These are phyloP conservation scores for Cyclostephanos tholiformis DNA, from an alignment of 108 stramenopile genomes.

Conservation along the genomic window DNA sequence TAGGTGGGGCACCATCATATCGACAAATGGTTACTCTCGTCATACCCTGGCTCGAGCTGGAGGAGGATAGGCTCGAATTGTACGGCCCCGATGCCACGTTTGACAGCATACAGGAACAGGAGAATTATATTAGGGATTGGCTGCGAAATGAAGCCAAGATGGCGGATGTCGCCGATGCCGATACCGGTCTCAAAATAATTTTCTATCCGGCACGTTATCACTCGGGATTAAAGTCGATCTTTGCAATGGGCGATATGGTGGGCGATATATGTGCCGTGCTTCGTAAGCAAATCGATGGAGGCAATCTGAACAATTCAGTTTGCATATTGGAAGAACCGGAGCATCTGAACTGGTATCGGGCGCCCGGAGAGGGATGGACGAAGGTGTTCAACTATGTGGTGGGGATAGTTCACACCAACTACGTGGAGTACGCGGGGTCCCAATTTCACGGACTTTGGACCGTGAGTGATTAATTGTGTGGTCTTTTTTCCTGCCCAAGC, in stretches of 20 bases:
- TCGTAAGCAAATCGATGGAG: conserved; percentile 35
- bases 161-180: conserved; percentile 60
- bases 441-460: conserved; percentile 52
- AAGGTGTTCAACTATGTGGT: conserved; percentile 82
- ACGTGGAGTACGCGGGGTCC: conserved; percentile 44
- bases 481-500: too few species aligned
- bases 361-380: conserved; percentile 88
- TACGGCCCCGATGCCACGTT: conserved; percentile 59
- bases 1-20: neutral
- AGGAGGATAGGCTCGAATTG: conserved; percentile 67
- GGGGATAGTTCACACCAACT: conserved; percentile 87
- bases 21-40: conserved; percentile 72
- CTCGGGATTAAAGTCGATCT: conserved; percentile 66
- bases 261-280: conserved; percentile 71
- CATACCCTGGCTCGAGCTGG: conserved; percentile 86
- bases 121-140: conserved; percentile 75
- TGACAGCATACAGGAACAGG: conserved; percentile 66
- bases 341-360: conserved; percentile 89
- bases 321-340: conserved; percentile 92
- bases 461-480: neutral
- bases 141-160: conserved; percentile 64
- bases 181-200: conserved; percentile 56
- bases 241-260: conserved; percentile 91
- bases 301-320: conserved; percentile 27
- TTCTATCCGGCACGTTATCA: conserved; percentile 82